Evolutionary conservation across 805 yeast genomes (phyloP).

Genomic region (Candida bentonensis): DNA sequence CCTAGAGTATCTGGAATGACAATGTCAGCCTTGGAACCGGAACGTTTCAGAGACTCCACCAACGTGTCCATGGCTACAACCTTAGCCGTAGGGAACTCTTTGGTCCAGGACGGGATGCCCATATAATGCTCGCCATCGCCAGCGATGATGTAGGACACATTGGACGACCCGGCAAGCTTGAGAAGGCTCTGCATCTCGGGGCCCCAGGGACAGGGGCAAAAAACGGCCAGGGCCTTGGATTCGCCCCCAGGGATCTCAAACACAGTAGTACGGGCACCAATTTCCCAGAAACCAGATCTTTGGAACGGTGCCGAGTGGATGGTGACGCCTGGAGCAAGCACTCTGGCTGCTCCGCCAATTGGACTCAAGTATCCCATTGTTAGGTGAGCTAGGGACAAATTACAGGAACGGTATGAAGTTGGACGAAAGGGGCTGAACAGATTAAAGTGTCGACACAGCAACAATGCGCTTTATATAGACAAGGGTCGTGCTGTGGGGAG

Average conservation of each 20-base stretch:
- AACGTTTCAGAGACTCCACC: neutral
- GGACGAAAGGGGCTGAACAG: too few species aligned
- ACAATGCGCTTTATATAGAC: too few species aligned
- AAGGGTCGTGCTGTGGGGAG: too few species aligned
- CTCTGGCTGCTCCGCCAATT: conserved; percentile 10
- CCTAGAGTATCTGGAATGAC: conserved; percentile 16
- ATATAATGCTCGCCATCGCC: conserved; percentile 56
- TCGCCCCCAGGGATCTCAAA: conserved; percentile 8
- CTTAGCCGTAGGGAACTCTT: conserved; percentile 34
- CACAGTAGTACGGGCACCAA: conserved; percentile 14
- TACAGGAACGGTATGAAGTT: neutral
- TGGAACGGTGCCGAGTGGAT: conserved; percentile 14
- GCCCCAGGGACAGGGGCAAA: conserved; percentile 13
- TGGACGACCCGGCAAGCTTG: conserved; percentile 4
- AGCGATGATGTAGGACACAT: conserved; percentile 29
- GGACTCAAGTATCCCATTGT: conserved; percentile 10
- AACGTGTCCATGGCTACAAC: conserved; percentile 38
- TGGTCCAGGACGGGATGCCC: conserved; percentile 42
- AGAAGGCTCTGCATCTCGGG: conserved; percentile 11
- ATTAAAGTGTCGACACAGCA: too few species aligned
- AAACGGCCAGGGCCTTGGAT: conserved; percentile 7
- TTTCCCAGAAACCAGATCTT: conserved; percentile 5
- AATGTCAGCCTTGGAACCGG: conserved; percentile 1
- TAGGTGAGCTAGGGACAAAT: neutral
- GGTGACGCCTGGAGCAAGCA: conserved; percentile 7